Conservation (phyloP, 192 early-diverging fungal species). For the Kappamyces sp. region DNA sequence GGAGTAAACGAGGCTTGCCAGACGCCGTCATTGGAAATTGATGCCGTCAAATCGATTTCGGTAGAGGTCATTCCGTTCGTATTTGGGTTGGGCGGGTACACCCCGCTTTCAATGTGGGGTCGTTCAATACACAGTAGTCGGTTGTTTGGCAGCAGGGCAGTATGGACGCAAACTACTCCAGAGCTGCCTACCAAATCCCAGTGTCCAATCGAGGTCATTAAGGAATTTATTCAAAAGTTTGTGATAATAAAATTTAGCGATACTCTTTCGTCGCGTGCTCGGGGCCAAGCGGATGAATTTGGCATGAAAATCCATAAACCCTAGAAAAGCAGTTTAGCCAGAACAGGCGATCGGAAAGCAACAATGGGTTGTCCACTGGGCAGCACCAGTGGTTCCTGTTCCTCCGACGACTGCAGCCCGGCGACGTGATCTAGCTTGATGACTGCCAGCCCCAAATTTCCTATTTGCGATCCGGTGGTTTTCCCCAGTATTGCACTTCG, state of each 20-base stretch:
- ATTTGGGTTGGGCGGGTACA: conserved; percentile 8
- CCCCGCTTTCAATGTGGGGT: conserved; percentile 13
- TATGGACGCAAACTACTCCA: conserved; percentile 23
- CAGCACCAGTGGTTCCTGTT: neutral
- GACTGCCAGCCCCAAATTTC: neutral
- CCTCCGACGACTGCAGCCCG: neutral
- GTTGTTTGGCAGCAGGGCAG: conserved; percentile 13
- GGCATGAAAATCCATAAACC: too few species aligned
- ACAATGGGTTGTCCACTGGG: too few species aligned
- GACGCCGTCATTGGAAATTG: neutral
- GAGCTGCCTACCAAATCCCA: conserved; percentile 16
- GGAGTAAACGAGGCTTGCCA: neutral
- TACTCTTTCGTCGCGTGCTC: too few species aligned
- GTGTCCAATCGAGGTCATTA: neutral
- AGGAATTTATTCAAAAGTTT: too few species aligned
- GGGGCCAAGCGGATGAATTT: too few species aligned
- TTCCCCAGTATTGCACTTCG: neutral
- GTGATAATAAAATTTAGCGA: too few species aligned
- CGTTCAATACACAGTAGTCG: conserved; percentile 31
- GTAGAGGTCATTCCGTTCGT: neutral
- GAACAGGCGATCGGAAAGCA: too few species aligned
- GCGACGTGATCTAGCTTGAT: neutral
- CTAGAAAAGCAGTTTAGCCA: too few species aligned
- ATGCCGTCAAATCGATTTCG: conserved; percentile 2
- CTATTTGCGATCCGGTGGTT: neutral